phyloP scores from a whole-genome alignment of 768 basidiomycete species.

The Sarcodon aspratus region DNA sequence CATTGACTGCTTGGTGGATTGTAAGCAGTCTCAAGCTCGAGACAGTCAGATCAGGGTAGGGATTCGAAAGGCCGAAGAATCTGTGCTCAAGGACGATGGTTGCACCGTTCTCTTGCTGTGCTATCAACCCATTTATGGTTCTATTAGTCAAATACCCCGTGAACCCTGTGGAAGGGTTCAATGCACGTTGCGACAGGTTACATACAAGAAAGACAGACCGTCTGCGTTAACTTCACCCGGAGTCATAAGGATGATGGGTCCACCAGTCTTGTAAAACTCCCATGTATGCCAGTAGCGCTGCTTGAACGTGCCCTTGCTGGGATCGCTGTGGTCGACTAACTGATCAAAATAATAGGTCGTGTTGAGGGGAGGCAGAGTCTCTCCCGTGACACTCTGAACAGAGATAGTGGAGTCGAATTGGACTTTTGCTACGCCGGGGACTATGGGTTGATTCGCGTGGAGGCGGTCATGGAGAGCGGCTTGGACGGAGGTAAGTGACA shows the following conservation, averaged over 20 bases:
- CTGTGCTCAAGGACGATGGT: constrained; percentile 60
- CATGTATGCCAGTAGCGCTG: constrained; percentile 66
- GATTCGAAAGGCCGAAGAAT: constrained; percentile 70
- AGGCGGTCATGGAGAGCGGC: not conserved
- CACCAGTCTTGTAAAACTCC: constrained; percentile 49
- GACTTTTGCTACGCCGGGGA: constrained; percentile 2
- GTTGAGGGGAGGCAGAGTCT: constrained; percentile 17
- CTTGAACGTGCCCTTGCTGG: constrained; percentile 62
- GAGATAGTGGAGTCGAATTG: not conserved
- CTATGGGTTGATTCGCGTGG: not conserved
- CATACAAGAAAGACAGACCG: constrained; percentile 13
- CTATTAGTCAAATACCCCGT: constrained; percentile 49
- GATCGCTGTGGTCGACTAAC: constrained; percentile 39
- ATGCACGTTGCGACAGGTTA: not conserved
- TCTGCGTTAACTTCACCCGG: constrained; percentile 55
- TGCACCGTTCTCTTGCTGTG: constrained; percentile 53
- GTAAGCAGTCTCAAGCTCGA: constrained; percentile 49
- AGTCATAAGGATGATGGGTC: constrained; percentile 53
- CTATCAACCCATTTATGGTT: constrained; percentile 53
- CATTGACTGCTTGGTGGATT: constrained; percentile 66
- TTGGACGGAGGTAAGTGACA: no score
- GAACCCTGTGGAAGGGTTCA: constrained; percentile 11
- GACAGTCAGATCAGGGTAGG: constrained; percentile 45
- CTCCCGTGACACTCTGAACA: constrained; percentile 14
- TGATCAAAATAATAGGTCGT: constrained; percentile 43